phyloP scores from a whole-genome alignment of 108 stramenopile genomes.

The Parietichytrium sp. region DNA sequence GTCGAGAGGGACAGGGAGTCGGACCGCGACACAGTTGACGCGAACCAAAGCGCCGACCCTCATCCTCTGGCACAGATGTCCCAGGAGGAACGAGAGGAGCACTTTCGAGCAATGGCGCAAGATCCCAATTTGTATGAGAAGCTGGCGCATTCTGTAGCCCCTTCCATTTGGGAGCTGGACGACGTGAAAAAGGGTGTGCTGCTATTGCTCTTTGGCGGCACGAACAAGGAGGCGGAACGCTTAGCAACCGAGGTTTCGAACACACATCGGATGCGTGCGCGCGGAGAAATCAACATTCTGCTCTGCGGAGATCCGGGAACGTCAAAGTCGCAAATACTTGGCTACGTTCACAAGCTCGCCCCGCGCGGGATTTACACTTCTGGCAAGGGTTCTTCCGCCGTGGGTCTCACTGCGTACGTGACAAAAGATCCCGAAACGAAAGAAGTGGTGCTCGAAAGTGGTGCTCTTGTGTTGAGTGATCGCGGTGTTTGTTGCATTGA shows the following conservation, averaged over 20 bases:
- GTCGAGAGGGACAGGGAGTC: constrained; percentile 40
- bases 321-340: constrained; percentile 90
- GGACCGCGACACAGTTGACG: constrained; percentile 20
- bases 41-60: constrained; percentile 18
- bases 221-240: constrained; percentile 45
- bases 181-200: constrained; percentile 97
- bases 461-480: constrained; percentile 94
- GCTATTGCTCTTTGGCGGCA: constrained; percentile 95
- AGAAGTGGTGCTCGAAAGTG: constrained; percentile 92
- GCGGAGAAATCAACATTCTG: constrained; percentile 97
- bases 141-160: constrained; percentile 79
- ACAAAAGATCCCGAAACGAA: constrained; percentile 96
- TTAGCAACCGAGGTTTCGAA: neutral
- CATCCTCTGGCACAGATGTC: neutral
- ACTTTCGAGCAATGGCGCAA: constrained; percentile 60
- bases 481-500: constrained; percentile 96
- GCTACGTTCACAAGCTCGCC: constrained; percentile 92
- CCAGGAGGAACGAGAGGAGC: neutral
- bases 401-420: constrained; percentile 96
- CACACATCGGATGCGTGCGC: constrained; percentile 56
- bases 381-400: constrained; percentile 93
- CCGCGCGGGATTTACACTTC: constrained; percentile 96
- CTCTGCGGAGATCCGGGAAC: constrained; percentile 98
- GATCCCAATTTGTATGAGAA: constrained; percentile 72
- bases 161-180: constrained; percentile 97